Conservation (phyloP, 495 filamentous ascomycete genomes). For the Chaetomium tenue region DNA sequence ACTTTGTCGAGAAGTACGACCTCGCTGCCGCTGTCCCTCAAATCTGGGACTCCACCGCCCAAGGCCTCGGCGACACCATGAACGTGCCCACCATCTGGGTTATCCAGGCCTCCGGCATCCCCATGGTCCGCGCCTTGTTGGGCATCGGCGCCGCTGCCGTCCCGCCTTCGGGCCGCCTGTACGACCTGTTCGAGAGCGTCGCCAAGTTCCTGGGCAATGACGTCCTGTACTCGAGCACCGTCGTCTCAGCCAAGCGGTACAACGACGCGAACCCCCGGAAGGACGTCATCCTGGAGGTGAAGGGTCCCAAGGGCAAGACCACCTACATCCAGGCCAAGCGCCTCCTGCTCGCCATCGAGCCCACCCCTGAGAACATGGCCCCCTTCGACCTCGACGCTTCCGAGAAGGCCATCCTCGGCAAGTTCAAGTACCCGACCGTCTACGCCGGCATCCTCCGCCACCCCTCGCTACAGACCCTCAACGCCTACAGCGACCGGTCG, state of each 20-base stretch:
- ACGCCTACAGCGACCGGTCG: slow-evolving; percentile 22
- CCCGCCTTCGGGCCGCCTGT: slow-evolving; percentile 38
- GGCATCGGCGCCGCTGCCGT: slow-evolving; percentile 25
- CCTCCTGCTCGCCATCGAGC: slow-evolving; percentile 41
- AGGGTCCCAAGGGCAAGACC: slow-evolving; percentile 32
- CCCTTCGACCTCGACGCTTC: slow-evolving; percentile 36
- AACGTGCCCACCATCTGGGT: slow-evolving; percentile 40
- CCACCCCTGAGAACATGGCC: slow-evolving; percentile 31
- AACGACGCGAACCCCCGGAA: slow-evolving; percentile 17
- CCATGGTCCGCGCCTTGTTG: slow-evolving; percentile 35
- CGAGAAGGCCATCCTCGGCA: slow-evolving; percentile 35
- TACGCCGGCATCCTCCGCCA: slow-evolving; percentile 37
- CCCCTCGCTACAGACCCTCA: slow-evolving; percentile 13
- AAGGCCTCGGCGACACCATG: slow-evolving; percentile 42
- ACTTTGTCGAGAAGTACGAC: slow-evolving; percentile 43
- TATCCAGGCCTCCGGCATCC: slow-evolving; percentile 39
- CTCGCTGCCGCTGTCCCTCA: slow-evolving; percentile 20
- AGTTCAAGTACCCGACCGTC: slow-evolving; percentile 33
- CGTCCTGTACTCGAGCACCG: slow-evolving; percentile 41
- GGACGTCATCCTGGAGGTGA: slow-evolving; percentile 35
- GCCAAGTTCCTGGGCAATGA: slow-evolving; percentile 35
- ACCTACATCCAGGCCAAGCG: slow-evolving; percentile 37
- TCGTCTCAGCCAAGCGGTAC: slow-evolving; percentile 23
- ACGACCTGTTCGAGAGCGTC: slow-evolving; percentile 40
- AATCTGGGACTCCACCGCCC: slow-evolving; percentile 31